Evolutionary conservation across 768 basidiomycete species (phyloP), one percentile per base, ranked within the genome.

Genomic region (Suillus luteus): DNA sequence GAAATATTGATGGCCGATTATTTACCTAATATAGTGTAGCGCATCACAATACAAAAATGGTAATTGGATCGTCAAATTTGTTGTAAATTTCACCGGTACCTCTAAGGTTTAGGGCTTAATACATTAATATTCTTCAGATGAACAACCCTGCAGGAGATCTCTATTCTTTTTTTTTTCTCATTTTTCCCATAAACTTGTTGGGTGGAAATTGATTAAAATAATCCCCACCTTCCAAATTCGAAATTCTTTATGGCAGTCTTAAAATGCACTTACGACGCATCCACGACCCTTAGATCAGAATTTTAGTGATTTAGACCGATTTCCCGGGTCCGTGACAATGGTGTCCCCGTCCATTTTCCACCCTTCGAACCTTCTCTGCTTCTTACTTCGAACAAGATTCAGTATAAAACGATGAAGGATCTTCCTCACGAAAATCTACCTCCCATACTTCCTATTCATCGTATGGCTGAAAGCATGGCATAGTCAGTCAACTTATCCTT

Each of bases 211-310:
- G 71, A 80, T 81, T 77, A 78, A 80, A 79, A 48, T 78, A 79
- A 77, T 71, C 77, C 75, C 78, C 76, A 78, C 79, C 77, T 75
- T 77, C 74, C 74, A 68, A 71, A 77, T 77, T 76, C 72, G 74
- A 75, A 75, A 75, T 77, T 62, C 70, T 65, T 77, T 75, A 75
- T 75, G 75, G 76, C 75, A 75, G 73, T 74, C 71, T 72, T 71
- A 71, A 75, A 77, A 77, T 76, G 75, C 74, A 75, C 76, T 76
- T 77, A 77, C 74, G 74, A 79, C 78, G 79, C 84, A 84, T 52
- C 81, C 80, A 75, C 81, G 86, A 87, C 86, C 86, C 86, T 86
- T 85, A 87, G 85, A 86, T 87, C 84, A 86, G 83, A 83, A 84
- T 80, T 83, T 52, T 82, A 79, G 81, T 81, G 82, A 84, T 83